Conservation (phyloP, 2,329 filamentous ascomycete genomes). For the Aspergillus fructus region DNA sequence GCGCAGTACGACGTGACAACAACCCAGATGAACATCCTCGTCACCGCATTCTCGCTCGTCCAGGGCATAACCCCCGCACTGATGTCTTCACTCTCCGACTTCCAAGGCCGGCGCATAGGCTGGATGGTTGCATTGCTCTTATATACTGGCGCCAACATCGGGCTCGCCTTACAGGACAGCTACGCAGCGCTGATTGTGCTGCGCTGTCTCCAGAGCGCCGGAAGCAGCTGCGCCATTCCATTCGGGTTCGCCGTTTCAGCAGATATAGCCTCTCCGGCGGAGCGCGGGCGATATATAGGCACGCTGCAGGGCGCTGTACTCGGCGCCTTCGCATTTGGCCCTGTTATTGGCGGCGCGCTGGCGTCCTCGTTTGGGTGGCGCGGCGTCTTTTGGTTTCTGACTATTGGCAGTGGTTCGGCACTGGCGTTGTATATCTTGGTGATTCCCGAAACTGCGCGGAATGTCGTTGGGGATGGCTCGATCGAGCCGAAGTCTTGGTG, state of each 20-base stretch:
- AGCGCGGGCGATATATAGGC: conserved; percentile 72
- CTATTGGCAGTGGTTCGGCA: conserved; percentile 47
- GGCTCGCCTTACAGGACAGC: conserved; percentile 36
- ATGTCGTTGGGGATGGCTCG: conserved; percentile 27
- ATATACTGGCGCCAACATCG: conserved; percentile 38
- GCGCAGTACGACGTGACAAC: background rate
- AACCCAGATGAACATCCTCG: background rate
- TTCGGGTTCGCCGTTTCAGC: conserved; percentile 70
- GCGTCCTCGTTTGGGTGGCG: conserved; percentile 65
- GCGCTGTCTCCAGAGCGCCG: conserved; percentile 38
- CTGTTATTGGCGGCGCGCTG: conserved; percentile 64
- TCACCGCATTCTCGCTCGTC: background rate
- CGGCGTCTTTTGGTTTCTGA: conserved; percentile 69
- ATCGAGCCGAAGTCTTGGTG: conserved; percentile 27
- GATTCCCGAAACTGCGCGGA: conserved; percentile 49
- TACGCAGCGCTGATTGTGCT: conserved; percentile 37
- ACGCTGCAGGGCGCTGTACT: conserved; percentile 59
- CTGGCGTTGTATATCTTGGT: conserved; percentile 57
- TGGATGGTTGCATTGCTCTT: conserved; percentile 24
- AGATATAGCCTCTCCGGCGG: conserved; percentile 66
- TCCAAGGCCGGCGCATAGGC: background rate
- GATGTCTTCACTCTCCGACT: background rate
- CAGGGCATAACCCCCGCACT: background rate
- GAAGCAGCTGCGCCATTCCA: conserved; percentile 69
- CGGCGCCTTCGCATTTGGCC: conserved; percentile 51